Base-by-base conservation (phyloP, 2,329 filamentous ascomycete genomes). In the Epichloe baconii region DNA sequence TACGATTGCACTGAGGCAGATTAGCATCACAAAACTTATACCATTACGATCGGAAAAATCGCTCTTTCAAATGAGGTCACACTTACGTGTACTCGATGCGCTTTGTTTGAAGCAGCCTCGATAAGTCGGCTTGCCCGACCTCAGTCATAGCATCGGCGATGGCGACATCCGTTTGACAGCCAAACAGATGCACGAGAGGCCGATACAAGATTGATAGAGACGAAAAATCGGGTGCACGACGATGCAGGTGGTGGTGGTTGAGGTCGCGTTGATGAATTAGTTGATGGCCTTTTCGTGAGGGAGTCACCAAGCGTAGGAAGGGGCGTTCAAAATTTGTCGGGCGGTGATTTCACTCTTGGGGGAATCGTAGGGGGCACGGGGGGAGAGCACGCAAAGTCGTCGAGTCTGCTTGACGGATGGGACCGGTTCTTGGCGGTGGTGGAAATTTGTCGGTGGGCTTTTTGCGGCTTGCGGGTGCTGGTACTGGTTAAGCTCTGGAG, bases 91-190 rank as follows among this genome's bases (percentile, higher is more conserved):
- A 75, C 71, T 81, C 76, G 70, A 72, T 73, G 69, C 73, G 76
- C 72, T 80, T 82, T 65, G 72, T 76, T 75, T 77, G 77, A 74
- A 83, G 76, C 72, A 82, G 76, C 73, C 74, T 78, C 70, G 75
- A 75, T 71, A 78, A 74, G 74, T 82, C 79, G 76, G 76, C 73
- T 70, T 74, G 73, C 71, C 74, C 78, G 75, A 82, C 79, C 78
- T 82, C 78, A 79, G 74, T 82, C 80, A 83, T 83, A 77, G 78
- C 80, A 82, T 79, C 74, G 69, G 73, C 74, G 70, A 73, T 70
- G 68, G 77, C 79, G 78, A 82, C 80, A 83, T 83, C 79, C 79
- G 80, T 82, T 83, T 80, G 73, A 64, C 64, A 69, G 62, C 65
- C 74, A 80, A 82, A 80, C 75, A 74, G 73, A 79, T 74, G 76